Evolutionary conservation across 345 rosid species (phyloP).

Genomic region (Raphanus sativus): DNA sequence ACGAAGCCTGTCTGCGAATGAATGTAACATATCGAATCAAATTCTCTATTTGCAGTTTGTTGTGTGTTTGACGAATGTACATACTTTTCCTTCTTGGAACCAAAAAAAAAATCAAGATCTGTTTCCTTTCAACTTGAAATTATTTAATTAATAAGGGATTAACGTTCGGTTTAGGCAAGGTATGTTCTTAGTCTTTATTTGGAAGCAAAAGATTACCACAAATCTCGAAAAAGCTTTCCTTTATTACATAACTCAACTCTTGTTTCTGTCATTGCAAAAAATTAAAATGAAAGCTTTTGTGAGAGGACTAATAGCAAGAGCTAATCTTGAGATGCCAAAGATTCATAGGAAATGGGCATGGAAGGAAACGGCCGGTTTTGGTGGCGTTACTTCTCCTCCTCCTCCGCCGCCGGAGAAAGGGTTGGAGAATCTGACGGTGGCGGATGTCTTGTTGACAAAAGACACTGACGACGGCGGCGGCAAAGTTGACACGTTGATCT

Average conservation of each 20-base stretch:
- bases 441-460: slow-evolving; percentile 68
- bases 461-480: slow-evolving; percentile 27
- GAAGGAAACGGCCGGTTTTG: slow-evolving; percentile 33
- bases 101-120: slow-evolving; percentile 5
- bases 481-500: slow-evolving; percentile 60
- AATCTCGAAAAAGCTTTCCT: not conserved
- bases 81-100: slow-evolving; percentile 22
- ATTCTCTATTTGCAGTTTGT: slow-evolving; percentile 12
- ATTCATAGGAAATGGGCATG: slow-evolving; percentile 29
- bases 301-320: slow-evolving; percentile 35
- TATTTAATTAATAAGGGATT: slow-evolving; percentile 1
- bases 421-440: slow-evolving; percentile 71
- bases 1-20: slow-evolving; percentile 92
- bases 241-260: slow-evolving; percentile 7
- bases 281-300: slow-evolving; percentile 27
- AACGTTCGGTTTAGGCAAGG: slow-evolving; percentile 35
- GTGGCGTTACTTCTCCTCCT: slow-evolving; percentile 29
- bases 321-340: slow-evolving; percentile 25
- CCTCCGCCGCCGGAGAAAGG: slow-evolving; percentile 60
- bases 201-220: slow-evolving; percentile 27
- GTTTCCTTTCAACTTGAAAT: not conserved
- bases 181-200: slow-evolving; percentile 27
- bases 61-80: slow-evolving; percentile 32
- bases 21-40: slow-evolving; percentile 5
- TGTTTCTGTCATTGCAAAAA: not conserved